Conservation (phyloP, 2,329 filamentous ascomycete species). For the Trichoderma afroharzianum region DNA sequence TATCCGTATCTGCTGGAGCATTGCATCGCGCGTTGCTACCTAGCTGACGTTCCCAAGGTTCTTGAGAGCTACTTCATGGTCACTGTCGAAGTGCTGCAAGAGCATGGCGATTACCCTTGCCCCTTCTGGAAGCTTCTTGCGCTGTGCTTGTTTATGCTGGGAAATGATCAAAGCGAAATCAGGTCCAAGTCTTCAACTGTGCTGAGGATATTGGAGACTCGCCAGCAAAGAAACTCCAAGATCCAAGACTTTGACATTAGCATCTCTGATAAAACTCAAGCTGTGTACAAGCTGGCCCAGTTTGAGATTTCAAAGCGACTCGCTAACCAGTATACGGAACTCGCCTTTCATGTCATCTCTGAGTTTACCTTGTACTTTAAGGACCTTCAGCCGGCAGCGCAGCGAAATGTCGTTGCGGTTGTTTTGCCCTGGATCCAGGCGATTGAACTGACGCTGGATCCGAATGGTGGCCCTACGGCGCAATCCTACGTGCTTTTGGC, state of each 20-base stretch:
- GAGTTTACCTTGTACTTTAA: slow-evolving; percentile 95
- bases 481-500: slow-evolving; percentile 92
- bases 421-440: slow-evolving; percentile 95
- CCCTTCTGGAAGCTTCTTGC: slow-evolving; percentile 90
- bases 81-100: slow-evolving; percentile 79
- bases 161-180: slow-evolving; percentile 85
- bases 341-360: slow-evolving; percentile 92
- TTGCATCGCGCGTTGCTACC: slow-evolving; percentile 87
- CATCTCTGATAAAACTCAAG: slow-evolving; percentile 96
- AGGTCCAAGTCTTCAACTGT: slow-evolving; percentile 82
- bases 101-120: slow-evolving; percentile 75
- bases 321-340: slow-evolving; percentile 80
- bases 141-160: slow-evolving; percentile 85
- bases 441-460: slow-evolving; percentile 87
- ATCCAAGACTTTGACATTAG: slow-evolving; percentile 97
- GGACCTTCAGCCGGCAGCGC: slow-evolving; percentile 73
- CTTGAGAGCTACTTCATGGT: slow-evolving; percentile 95
- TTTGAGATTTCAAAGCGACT: slow-evolving; percentile 93
- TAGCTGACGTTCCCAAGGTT: slow-evolving; percentile 74
- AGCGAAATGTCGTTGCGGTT: slow-evolving; percentile 90
- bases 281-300: slow-evolving; percentile 95
- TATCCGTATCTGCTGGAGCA: slow-evolving; percentile 82
- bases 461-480: slow-evolving; percentile 84
- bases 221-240: slow-evolving; percentile 75
- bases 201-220: slow-evolving; percentile 75